Evolutionary conservation across 495 filamentous ascomycete genomes (phyloP).

Genomic region (Talaromyces stipitatus): DNA sequence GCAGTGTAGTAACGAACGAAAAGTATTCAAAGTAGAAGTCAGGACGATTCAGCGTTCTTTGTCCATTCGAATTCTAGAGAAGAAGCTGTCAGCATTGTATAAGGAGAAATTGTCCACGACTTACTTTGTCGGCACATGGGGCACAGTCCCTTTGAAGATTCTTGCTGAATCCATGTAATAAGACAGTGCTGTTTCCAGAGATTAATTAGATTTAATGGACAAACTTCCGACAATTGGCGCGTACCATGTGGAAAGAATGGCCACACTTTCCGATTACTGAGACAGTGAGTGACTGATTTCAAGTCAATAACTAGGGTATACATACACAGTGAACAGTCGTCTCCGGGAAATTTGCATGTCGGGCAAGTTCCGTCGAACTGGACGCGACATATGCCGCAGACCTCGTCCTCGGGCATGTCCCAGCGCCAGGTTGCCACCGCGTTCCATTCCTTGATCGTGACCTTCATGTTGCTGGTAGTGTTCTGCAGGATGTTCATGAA

Average conservation of each 20-base stretch:
- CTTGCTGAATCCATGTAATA: constrained; percentile 90
- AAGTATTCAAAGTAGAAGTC: too few relatives aligned
- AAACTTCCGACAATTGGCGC: background rate
- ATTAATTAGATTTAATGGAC: constrained; percentile 5
- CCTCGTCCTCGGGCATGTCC: constrained; percentile 96
- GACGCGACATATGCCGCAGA: constrained; percentile 96
- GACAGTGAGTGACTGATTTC: background rate
- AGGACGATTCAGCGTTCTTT: constrained; percentile 28
- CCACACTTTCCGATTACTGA: constrained; percentile 91
- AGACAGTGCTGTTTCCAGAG: constrained; percentile 72
- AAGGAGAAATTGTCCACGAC: constrained; percentile 14
- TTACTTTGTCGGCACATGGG: constrained; percentile 97
- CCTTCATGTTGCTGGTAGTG: constrained; percentile 66
- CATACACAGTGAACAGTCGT: constrained; percentile 87
- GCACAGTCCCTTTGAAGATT: constrained; percentile 86
- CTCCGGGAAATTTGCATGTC: constrained; percentile 94
- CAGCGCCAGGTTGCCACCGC: constrained; percentile 94
- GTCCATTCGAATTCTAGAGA: constrained; percentile 66
- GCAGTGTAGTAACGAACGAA: background rate
- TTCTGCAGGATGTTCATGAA: too few relatives aligned
- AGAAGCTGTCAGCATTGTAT: background rate
- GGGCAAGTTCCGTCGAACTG: constrained; percentile 97
- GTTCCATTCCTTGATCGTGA: constrained; percentile 86
- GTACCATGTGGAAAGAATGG: constrained; percentile 95
- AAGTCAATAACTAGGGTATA: background rate